These are phyloP conservation scores for Leccinum fallax DNA, from an alignment of 1,284 basidiomycete species.

Conservation along the genomic window DNA sequence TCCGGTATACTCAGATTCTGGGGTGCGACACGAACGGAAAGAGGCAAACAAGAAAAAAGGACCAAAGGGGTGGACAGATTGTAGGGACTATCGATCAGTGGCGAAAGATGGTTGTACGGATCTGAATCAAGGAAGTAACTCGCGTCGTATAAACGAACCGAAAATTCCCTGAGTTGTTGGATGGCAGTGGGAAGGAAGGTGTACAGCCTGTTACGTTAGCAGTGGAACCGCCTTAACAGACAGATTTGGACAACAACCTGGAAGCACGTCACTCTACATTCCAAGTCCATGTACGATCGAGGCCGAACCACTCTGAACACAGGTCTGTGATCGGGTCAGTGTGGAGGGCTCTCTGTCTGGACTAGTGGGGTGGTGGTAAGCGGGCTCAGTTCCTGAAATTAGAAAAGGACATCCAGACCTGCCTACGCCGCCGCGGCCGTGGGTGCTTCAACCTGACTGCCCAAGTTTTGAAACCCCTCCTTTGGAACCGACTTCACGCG, in stretches of 20 bases:
- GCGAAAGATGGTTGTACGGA: slow-evolving; percentile 17
- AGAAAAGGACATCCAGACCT: neutral
- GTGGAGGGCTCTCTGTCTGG: slow-evolving; percentile 4
- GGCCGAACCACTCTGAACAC: neutral
- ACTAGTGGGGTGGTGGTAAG: neutral
- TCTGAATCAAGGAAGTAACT: slow-evolving; percentile 22
- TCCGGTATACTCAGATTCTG: slow-evolving; percentile 26
- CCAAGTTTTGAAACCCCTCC: slow-evolving; percentile 8
- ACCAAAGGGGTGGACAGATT: slow-evolving; percentile 11
- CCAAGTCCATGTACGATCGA: neutral
- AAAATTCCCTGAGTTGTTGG: slow-evolving; percentile 19
- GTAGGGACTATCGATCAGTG: slow-evolving; percentile 19
- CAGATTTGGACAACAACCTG: slow-evolving; percentile 15
- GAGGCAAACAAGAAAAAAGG: slow-evolving; percentile 17
- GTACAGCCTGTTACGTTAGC: slow-evolving; percentile 34
- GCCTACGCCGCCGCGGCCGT: neutral
- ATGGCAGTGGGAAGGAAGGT: slow-evolving; percentile 26
- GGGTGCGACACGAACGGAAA: slow-evolving; percentile 18
- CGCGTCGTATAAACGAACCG: slow-evolving; percentile 16
- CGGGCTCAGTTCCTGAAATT: slow-evolving; percentile 9
- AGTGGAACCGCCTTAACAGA: slow-evolving; percentile 27
- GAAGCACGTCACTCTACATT: slow-evolving; percentile 8
- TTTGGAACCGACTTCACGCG: slow-evolving; percentile 20
- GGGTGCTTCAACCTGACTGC: neutral
- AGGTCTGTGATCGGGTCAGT: neutral